Base-by-base conservation (phyloP, 371 early-diverging fungal genomes). In the Mortierella sp. region DNA sequence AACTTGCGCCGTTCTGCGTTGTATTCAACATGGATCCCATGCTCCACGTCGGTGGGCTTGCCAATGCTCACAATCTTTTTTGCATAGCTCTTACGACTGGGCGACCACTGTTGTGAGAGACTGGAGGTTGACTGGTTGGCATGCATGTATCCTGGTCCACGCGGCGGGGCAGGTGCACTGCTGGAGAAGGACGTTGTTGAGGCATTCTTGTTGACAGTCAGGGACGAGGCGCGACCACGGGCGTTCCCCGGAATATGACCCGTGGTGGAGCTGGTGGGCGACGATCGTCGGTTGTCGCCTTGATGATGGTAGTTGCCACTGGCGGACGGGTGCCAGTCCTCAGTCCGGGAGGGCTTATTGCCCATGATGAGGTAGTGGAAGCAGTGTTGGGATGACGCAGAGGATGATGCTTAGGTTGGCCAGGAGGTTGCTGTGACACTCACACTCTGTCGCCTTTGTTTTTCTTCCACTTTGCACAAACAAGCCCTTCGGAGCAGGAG, bases 21-120 rank as follows among this genome's bases (percentile, higher is more conserved):
- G 61, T 83, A 89, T 47, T 87, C 89, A 8, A 89, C 87, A 79
- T 89, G 89, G 67, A 89, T 86, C 14, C 89, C 88, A 54, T 89
- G 89, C 59, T 89, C 88, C 47, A 89, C 82, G 54, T 85, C 83
- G 1, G 89, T 89, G 10, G 89, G 89, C 39, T 85, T 83, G 37
- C 89, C 82, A 37, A 89, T 89, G 66, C 84, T 84, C 31, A 86
- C 59, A 63, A 86, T 83, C 57, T 83, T 86, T 60, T 84, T 85
- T 2, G 69, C 41, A 41, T 71, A 63, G 40, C 27, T 63, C 60
- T 54, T 71, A 34, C 63, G 57, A 4, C 54, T 48, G n/a, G 74
- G 74, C 4, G 74, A 67, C 74, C 74, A 73, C 28, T n/a, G n/a
- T n/a, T 73, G 67, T 1, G 67, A 44, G 19, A 76, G 40, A 49